Conservation (phyloP, 192 early-diverging fungal genomes). For the Coemansia sp. region DNA sequence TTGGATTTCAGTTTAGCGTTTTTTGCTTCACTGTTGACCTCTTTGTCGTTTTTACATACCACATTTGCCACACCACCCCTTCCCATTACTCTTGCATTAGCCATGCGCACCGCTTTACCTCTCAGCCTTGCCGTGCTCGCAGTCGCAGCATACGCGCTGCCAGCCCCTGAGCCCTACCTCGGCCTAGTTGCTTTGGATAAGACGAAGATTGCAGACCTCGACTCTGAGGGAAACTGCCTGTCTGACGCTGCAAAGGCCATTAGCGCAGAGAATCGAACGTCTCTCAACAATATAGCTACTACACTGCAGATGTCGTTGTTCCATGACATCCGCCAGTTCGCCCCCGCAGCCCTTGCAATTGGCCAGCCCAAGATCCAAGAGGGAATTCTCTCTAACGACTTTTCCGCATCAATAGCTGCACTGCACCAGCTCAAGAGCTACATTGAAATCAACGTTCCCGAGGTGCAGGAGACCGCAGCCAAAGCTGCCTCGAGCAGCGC, state of each 20-base stretch:
- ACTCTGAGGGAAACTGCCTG: conserved; percentile 31
- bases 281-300: conserved; percentile 26
- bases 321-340: conserved; percentile 51
- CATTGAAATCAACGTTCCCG: conserved; percentile 18
- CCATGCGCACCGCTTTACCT: conserved; percentile 5
- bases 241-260: conserved; percentile 15
- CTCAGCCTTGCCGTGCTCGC: background rate
- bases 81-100: background rate
- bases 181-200: conserved; percentile 2
- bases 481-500: conserved; percentile 3
- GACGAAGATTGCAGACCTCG: conserved; percentile 17
- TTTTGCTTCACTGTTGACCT: background rate
- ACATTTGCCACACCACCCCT: background rate
- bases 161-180: background rate
- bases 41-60: background rate
- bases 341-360: conserved; percentile 35
- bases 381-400: conserved; percentile 32
- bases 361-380: conserved; percentile 19
- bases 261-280: conserved; percentile 13
- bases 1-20: background rate
- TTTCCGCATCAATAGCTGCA: conserved; percentile 13
- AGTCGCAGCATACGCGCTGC: background rate
- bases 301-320: conserved; percentile 33
- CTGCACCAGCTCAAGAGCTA: conserved; percentile 27
- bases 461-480: background rate